Conservation (phyloP, 129 eudicot genomes). For the Flaveria bidentis region DNA sequence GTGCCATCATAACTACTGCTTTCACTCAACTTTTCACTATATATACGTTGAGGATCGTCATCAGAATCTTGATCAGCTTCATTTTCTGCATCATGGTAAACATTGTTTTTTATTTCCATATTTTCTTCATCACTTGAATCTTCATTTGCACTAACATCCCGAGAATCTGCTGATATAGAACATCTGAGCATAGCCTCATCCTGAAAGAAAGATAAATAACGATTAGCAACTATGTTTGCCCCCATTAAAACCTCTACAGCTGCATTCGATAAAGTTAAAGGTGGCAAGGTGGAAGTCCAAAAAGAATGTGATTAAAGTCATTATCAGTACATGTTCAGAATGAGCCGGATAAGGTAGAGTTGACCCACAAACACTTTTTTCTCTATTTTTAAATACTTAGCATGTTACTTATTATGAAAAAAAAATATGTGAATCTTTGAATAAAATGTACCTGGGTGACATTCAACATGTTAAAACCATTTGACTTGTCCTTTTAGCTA, state of each 20-base stretch:
- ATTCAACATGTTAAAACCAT: conserved; percentile 1
- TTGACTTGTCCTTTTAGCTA: neutral
- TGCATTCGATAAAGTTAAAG: neutral
- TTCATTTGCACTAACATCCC: conserved; percentile 80
- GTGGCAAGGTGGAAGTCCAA: too few species aligned
- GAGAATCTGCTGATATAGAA: conserved; percentile 90
- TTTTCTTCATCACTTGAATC: conserved; percentile 77
- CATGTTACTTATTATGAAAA: neutral
- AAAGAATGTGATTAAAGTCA: too few species aligned
- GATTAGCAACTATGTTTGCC: neutral
- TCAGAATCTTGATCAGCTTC: conserved; percentile 79
- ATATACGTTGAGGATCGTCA: conserved; percentile 69
- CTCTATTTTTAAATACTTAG: neutral
- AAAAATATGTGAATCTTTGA: neutral
- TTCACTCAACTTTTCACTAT: conserved; percentile 91
- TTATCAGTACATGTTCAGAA: neutral
- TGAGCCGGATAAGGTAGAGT: neutral
- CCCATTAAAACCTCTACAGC: neutral
- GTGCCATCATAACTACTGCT: conserved; percentile 86
- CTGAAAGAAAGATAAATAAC: conserved; percentile 42
- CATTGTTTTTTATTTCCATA: conserved; percentile 56
- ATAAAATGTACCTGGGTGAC: neutral
- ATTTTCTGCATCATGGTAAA: conserved; percentile 92
- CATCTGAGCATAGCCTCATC: conserved; percentile 74
- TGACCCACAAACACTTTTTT: neutral